Evolutionary conservation across 225 moss, liverwort and hornwort species (phyloP).

Genomic region (Anthoceros angustus): DNA sequence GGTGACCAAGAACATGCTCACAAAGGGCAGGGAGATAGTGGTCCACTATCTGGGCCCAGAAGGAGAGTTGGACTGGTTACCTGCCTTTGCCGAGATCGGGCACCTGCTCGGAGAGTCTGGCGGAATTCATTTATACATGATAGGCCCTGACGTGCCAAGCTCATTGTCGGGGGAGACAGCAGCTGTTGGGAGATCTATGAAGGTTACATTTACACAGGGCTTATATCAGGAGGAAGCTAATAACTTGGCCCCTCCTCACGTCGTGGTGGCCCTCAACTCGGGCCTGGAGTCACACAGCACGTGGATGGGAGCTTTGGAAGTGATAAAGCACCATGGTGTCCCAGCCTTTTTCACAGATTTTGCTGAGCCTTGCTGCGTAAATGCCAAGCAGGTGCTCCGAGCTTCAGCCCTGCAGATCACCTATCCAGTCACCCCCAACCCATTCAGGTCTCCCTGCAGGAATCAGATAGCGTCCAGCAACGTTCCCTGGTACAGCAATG

Average conservation of each 20-base stretch:
- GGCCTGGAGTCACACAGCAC: constrained; percentile 30
- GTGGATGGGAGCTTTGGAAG: constrained; percentile 43
- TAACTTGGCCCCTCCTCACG: constrained; percentile 29
- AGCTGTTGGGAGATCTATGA: constrained; percentile 28
- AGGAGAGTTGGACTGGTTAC: constrained; percentile 49
- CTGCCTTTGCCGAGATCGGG: constrained; percentile 42
- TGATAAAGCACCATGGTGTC: constrained; percentile 22
- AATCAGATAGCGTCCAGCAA: constrained; percentile 37
- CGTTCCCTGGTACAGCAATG: constrained; percentile 48
- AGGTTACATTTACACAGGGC: constrained; percentile 39
- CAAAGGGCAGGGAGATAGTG: constrained; percentile 41
- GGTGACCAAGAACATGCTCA: constrained; percentile 31
- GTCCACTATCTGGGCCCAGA: constrained; percentile 46
- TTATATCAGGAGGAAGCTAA: constrained; percentile 48
- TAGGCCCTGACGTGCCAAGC: constrained; percentile 43
- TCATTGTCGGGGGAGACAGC: constrained; percentile 35
- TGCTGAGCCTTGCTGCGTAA: constrained; percentile 45
- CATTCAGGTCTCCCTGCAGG: constrained; percentile 42
- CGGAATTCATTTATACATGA: constrained; percentile 33
- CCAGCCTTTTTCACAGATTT: constrained; percentile 43
- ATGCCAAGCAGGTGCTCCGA: constrained; percentile 41
- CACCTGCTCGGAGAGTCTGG: constrained; percentile 33
- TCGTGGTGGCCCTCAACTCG: constrained; percentile 37
- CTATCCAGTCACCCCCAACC: constrained; percentile 39
- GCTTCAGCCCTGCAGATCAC: constrained; percentile 35